phyloP scores from a whole-genome alignment of 768 basidiomycete species.

The Phylloporus sp. region DNA sequence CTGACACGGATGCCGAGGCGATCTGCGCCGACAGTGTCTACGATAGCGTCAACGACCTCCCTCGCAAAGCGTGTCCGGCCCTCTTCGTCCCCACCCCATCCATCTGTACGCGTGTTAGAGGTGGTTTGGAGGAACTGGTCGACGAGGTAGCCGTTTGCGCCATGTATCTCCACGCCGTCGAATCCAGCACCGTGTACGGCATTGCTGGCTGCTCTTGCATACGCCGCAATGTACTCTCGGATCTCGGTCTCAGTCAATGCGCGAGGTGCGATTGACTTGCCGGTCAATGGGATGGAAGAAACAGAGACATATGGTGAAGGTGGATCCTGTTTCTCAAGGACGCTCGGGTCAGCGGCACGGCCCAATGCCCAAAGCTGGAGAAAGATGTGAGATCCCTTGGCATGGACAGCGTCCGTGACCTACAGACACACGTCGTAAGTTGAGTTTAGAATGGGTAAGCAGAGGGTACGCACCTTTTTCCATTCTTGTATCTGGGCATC shows the following conservation, averaged over 20 bases:
- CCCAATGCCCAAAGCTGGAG: constrained; percentile 57
- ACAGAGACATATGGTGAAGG: constrained; percentile 32
- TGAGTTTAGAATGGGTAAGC: no score
- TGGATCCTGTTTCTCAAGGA: constrained; percentile 32
- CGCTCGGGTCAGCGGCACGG: constrained; percentile 35
- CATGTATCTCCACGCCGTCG: no score
- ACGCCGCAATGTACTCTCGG: constrained; percentile 26
- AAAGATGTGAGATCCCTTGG: constrained; percentile 44
- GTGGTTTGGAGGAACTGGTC: no score
- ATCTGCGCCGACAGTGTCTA: constrained; percentile 48
- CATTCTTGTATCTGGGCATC: constrained; percentile 51
- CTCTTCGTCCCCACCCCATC: constrained; percentile 56
- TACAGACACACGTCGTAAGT: background rate
- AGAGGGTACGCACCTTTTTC: constrained; percentile 35
- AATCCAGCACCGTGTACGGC: constrained; percentile 32
- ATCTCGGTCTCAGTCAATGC: constrained; percentile 30
- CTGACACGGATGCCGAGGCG: constrained; percentile 53
- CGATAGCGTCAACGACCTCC: constrained; percentile 52
- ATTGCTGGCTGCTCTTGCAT: constrained; percentile 31
- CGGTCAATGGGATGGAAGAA: constrained; percentile 26
- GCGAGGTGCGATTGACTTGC: constrained; percentile 14
- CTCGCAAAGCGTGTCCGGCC: no score
- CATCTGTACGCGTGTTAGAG: background rate
- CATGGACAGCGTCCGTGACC: constrained; percentile 58
- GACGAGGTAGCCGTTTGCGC: no score